Evolutionary conservation across 331 rosid genomes (phyloP), one percentile per base, ranked within the genome.

Genomic region (Malus hybrid): DNA sequence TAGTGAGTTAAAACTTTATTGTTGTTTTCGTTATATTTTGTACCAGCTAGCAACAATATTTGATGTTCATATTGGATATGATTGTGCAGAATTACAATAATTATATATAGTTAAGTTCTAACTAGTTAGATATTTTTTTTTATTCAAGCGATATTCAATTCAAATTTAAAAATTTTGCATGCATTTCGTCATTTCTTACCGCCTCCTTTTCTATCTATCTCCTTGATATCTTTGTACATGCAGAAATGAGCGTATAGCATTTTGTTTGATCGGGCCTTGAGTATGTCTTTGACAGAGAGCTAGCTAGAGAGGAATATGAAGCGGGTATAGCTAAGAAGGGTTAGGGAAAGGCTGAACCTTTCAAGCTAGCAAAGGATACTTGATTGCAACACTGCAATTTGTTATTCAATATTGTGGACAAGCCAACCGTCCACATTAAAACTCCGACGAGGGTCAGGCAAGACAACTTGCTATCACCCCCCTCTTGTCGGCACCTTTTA

Each of bases 1-100:
- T 36, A 7, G 0, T 8, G 11, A 0, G 3, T 0, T 36, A 36
- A 8, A 1, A 36, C 1, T 36, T 36, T 8, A 0, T 36, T 36
- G 2, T 36, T 36, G 42, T 36, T 36, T 36, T 36, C 1, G 3
- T 36, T 36, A 36, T 36, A 36, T 36, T 36, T 36, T 36, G 42
- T 36, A 36, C 42, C 46, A 39, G 3, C 46, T 39, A 39, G 46
- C 46, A 39, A 55, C 9, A 20, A 55, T 19, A 18, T 6, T 6
- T 55, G 60, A 55, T 52, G 3, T 6, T 52, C 7, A 50, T 15
- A 52, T 52, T 52, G 57, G 20, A 52, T 18, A 10, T 0, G 60
- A 55, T 55, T 55, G 22, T 55, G 22, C 20, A 16, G 7, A 19
- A 19, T 55, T 3, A 39, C 46, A 39, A 8, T 39, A 8, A 39